Evolutionary conservation across 2,329 filamentous ascomycete genomes (phyloP).

Genomic region (Cordyceps cateniannulata): DNA sequence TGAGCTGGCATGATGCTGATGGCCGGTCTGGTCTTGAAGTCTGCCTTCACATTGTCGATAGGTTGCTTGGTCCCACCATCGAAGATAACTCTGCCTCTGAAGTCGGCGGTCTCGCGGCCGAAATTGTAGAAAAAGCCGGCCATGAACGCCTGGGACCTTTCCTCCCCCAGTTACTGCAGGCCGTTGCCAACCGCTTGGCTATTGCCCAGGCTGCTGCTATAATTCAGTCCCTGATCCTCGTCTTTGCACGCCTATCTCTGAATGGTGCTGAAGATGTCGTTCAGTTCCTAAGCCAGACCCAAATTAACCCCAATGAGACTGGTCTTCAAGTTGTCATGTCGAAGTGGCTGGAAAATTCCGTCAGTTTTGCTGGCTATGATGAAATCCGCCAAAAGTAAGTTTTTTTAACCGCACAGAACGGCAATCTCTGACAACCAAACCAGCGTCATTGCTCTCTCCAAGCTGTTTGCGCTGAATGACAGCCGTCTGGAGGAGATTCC

Average conservation of each 20-base stretch:
- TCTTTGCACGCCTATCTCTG: constrained; percentile 86
- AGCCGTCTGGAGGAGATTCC: constrained; percentile 68
- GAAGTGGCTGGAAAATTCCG: constrained; percentile 96
- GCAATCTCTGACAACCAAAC: background rate
- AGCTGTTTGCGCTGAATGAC: constrained; percentile 83
- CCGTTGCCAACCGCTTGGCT: constrained; percentile 78
- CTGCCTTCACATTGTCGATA: constrained; percentile 85
- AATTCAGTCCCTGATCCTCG: constrained; percentile 91
- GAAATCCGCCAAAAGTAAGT: constrained; percentile 92
- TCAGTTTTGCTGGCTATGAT: constrained; percentile 96
- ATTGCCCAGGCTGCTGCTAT: constrained; percentile 80
- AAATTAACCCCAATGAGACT: constrained; percentile 64
- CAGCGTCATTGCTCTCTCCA: constrained; percentile 86
- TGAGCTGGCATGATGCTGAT: constrained; percentile 74
- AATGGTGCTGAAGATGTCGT: constrained; percentile 83
- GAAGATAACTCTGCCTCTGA: constrained; percentile 94
- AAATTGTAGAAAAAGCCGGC: constrained; percentile 92
- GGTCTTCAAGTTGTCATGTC: constrained; percentile 84
- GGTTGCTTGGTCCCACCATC: constrained; percentile 74
- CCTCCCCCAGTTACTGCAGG: constrained; percentile 78
- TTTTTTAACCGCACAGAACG: no score
- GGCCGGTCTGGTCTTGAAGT: constrained; percentile 83
- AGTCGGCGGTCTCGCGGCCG: constrained; percentile 87
- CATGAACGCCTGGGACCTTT: constrained; percentile 86
- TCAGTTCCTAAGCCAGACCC: constrained; percentile 79